Evolutionary conservation across 176 grass and related monocot species (phyloP), one percentile per base, ranked within the genome.

Genomic region (Carex myosuroides): DNA sequence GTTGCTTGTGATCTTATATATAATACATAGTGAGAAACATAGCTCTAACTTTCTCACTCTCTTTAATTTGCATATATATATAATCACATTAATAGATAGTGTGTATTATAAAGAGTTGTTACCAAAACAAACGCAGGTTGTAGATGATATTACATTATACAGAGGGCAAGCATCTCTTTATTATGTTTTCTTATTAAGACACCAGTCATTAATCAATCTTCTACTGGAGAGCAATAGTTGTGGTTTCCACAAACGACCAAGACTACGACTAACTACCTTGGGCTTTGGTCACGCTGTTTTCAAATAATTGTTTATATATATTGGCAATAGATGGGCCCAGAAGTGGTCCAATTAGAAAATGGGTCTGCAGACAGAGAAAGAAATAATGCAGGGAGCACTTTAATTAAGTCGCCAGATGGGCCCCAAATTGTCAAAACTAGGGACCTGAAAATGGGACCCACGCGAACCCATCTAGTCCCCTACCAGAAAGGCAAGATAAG

Each of bases 311-410:
- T 69, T 66, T n/a, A 83, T 24, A 24, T 24, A 24, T 11, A 64
- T 64, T 64, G 42, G 62, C 60, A 63, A 83, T 52, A 17, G 24
- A 54, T 30, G 61, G 54, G 60, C 44, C 61, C 81, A 68, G 18
- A 83, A 68, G 81, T 69, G 62, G 62, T 69, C 81, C 81, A 83
- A 56, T 16, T 68, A 50, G 80, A 83, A 83, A 68, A 83, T 83
- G 61, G 61, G 80, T 83, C 58, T 83, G 80, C 16, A 67, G 62
- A 83, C 26, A 30, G 41, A 69, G 37, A 83, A 29, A 75, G 1
- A 53, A 67, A 83, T 83, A 83, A 83, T 83, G 81, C 48, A 83
- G 81, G 42, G 21, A 53, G 33, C 41, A 66, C 64, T 69, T 33
- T 53, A 81, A 63, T 83, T 10, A 83, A 83, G 68, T 83, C 81